phyloP scores from a whole-genome alignment of 1,284 basidiomycete species.

The Trametes sp. region DNA sequence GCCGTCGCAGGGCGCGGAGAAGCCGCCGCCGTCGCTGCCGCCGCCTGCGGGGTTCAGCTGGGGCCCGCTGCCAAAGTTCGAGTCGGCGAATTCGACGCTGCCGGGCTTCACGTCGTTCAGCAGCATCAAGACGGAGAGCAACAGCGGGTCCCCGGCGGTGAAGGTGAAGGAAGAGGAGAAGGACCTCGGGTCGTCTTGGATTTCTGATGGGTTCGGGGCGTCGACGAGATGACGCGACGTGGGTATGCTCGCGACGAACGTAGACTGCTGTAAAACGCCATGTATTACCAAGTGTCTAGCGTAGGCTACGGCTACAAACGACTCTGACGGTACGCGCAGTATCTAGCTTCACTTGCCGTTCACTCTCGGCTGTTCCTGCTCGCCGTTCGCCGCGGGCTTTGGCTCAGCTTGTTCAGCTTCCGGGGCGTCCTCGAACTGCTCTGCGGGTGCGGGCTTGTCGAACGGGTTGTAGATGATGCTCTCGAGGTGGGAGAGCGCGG shows the following conservation, averaged over 20 bases:
- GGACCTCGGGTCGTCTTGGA: conserved; percentile 35
- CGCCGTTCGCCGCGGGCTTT: background rate
- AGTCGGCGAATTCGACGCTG: conserved; percentile 42
- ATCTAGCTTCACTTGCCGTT: background rate
- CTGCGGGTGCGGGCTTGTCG: conserved; percentile 32
- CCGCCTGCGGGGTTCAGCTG: conserved; percentile 61
- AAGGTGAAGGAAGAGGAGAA: conserved; percentile 24
- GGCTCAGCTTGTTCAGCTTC: conserved; percentile 18
- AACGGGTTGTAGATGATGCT: conserved; percentile 71
- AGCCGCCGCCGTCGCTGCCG: conserved; percentile 43
- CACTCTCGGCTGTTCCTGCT: conserved; percentile 1
- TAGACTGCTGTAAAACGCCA: conserved; percentile 9
- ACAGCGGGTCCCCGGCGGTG: background rate
- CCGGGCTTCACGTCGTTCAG: conserved; percentile 38
- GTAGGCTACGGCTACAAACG: conserved; percentile 21
- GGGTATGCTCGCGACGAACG: background rate
- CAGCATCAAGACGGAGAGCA: conserved; percentile 8
- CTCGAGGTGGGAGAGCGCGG: conserved; percentile 77
- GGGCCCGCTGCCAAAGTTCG: conserved; percentile 64
- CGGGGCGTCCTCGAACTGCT: conserved; percentile 35
- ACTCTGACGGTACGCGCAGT: background rate
- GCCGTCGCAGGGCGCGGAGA: conserved; percentile 43
- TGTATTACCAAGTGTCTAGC: conserved; percentile 18
- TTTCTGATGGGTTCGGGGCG: conserved; percentile 36
- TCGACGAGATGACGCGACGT: conserved; percentile 16